Percentiles rank a stretch among this genome's conserved stretches.
Conservation (phyloP, 805 yeast genomes). For the Barnettozyma wickerhamii region DNA sequence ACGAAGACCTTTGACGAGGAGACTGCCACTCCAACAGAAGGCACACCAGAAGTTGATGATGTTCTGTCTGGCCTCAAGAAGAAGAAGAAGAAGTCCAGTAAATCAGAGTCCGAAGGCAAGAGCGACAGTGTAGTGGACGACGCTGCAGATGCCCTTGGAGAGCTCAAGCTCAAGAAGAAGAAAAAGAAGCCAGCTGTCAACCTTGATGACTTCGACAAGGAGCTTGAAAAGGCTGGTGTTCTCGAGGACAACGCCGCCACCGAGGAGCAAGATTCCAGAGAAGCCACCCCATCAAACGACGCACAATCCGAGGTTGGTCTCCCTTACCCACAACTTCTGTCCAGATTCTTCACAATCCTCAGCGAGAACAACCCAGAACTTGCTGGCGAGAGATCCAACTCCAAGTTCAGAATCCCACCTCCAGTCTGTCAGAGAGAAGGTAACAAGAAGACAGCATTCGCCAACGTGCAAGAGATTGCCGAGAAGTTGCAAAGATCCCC, state of each 20-base stretch:
- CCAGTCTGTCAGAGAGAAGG: conserved; percentile 98
- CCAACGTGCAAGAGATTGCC: conserved; percentile 92
- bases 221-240: conserved; percentile 86
- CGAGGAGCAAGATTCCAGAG: conserved; percentile 18
- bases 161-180: conserved; percentile 78
- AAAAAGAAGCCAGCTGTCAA: conserved; percentile 52
- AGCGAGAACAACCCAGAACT: conserved; percentile 95
- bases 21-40: conserved; percentile 32
- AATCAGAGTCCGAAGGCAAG: conserved; percentile 28
- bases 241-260: conserved; percentile 31
- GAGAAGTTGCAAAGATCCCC: conserved; percentile 94
- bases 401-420: conserved; percentile 95
- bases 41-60: conserved; percentile 46
- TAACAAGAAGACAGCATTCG: conserved; percentile 90
- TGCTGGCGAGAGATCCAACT: conserved; percentile 92
- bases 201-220: conserved; percentile 81
- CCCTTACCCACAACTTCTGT: conserved; percentile 71
- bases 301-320: conserved; percentile 49
- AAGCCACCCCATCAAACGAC: conserved; percentile 24
- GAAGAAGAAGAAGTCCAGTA: conserved; percentile 71
- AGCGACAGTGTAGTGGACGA: conserved; percentile 37
- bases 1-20: conserved; percentile 39
- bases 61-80: conserved; percentile 78
- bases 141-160: conserved; percentile 61
- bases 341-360: conserved; percentile 80